Evolutionary conservation across 2,329 filamentous ascomycete genomes (phyloP), one percentile per base, ranked within the genome.

Genomic region (Fusarium tricinctum): DNA sequence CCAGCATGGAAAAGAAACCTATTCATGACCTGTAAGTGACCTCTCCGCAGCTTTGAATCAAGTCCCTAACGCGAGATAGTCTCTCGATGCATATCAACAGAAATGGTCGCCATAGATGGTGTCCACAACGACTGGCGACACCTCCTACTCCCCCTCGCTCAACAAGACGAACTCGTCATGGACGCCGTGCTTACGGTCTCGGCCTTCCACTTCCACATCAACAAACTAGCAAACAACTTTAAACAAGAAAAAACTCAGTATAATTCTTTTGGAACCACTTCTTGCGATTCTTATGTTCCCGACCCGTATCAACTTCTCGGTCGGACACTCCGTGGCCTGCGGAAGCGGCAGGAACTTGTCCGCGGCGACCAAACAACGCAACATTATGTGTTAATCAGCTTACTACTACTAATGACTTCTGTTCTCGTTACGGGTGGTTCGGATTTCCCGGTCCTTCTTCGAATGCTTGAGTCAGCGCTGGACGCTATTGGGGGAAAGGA

Each of bases 381-480:
- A 9, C 62, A 71, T 5, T 73, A 62, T 9, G 70, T 75, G 0
- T 17, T 76, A 0, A 62, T 76, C 0, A 73, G 69, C 0, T 71
- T 78, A 0, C 8, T 78, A 2, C 19, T 76, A 0, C 49, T 77
- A 0, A 64, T 78, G 4, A 69, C 72, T 0, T 69, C 68, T 0
- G 69, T 67, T 0, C 70, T 77, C 39, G 73, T 78, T 1, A 75
- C 70, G 0, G 76, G 75, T 0, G 63, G 61, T 0, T 70, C 70
- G 0, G 75, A 77, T 23, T 77, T 76, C 23, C 73, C 75, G 0
- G 65, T 69, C 0, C 49, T 77, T 0, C 61, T 74, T 4, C 57
- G 70, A 0, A 75, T 77, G 70, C 48, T 76, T 0, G 72, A 76
- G 22, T 73, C 73, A 2, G 74, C 73, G 1, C 23, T 77, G 6